Evolutionary conservation across 2,329 filamentous ascomycete genomes (phyloP).

Genomic region (Aspergillus texensis): DNA sequence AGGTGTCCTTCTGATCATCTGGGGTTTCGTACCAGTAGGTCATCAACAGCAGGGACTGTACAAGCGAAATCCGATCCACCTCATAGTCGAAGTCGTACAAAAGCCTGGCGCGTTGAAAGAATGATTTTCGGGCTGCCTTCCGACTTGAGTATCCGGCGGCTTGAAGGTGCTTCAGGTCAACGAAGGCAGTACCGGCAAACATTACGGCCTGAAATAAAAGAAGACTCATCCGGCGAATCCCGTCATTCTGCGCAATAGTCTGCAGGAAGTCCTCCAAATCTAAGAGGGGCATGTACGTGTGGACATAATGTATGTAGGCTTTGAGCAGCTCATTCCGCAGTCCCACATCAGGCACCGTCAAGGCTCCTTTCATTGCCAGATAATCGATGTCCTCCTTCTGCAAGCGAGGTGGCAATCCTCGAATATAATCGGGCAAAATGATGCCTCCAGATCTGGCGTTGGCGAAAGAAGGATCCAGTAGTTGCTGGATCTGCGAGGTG

Average conservation of each 20-base stretch:
- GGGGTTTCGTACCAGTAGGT: conserved; percentile 98
- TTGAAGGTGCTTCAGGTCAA: conserved; percentile 75
- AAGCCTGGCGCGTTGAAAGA: conserved; percentile 85
- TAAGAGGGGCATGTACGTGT: conserved; percentile 90
- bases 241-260: conserved; percentile 66
- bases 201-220: conserved; percentile 92
- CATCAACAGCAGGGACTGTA: conserved; percentile 87
- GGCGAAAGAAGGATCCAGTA: conserved; percentile 49
- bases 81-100: conserved; percentile 97
- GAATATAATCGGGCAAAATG: conserved; percentile 70
- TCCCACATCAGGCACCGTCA: conserved; percentile 70
- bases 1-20: conserved; percentile 95
- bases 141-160: conserved; percentile 76
- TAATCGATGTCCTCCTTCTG: conserved; percentile 81
- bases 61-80: conserved; percentile 81
- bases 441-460: conserved; percentile 51
- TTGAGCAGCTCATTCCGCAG: conserved; percentile 81
- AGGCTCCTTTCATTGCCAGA: conserved; percentile 78
- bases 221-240: conserved; percentile 73
- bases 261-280: conserved; percentile 64
- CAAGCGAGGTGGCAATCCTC: conserved; percentile 75
- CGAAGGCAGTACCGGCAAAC: conserved; percentile 88
- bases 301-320: conserved; percentile 84
- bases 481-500: conserved; percentile 39
- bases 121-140: conserved; percentile 81